Evolutionary conservation across 2,329 filamentous ascomycete genomes (phyloP).

Genomic region (Xylariaceae sp.): DNA sequence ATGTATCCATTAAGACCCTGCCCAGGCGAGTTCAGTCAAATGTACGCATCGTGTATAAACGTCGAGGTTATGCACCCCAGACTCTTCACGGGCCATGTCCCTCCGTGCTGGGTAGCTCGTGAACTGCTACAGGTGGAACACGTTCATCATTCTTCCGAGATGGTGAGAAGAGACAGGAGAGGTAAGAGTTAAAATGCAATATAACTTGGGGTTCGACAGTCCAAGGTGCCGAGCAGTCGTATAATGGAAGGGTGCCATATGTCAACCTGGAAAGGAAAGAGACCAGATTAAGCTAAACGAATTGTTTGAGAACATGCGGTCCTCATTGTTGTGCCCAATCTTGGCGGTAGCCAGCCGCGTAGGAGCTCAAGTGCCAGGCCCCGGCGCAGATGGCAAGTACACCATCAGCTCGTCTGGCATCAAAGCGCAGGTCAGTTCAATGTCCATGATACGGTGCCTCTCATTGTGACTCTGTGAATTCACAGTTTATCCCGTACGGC

Average conservation of each 20-base stretch:
- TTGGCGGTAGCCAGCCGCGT: constrained; percentile 23
- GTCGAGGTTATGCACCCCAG: constrained; percentile 20
- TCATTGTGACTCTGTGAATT: constrained; percentile 3
- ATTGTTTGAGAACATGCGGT: constrained; percentile 22
- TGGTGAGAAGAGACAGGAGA: not conserved
- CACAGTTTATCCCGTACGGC: constrained; percentile 41
- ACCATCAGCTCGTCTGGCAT: constrained; percentile 30
- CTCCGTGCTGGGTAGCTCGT: constrained; percentile 14
- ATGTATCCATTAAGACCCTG: constrained; percentile 2
- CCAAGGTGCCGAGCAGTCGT: not conserved
- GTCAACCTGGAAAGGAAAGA: not conserved
- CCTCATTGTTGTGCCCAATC: constrained; percentile 18
- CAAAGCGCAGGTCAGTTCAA: constrained; percentile 29
- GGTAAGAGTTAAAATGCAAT: not conserved
- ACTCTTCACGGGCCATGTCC: constrained; percentile 20
- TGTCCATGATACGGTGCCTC: not conserved
- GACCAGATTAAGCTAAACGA: not conserved
- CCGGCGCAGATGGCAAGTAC: constrained; percentile 30
- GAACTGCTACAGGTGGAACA: constrained; percentile 4
- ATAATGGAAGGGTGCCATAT: constrained; percentile 1
- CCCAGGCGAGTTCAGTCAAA: constrained; percentile 15
- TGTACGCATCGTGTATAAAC: constrained; percentile 20
- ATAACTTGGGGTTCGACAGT: not conserved
- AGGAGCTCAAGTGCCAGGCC: constrained; percentile 21
- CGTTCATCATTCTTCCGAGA: constrained; percentile 7